phyloP scores from a whole-genome alignment of 192 early-diverging fungal genomes.

The Coemansia sp. region DNA sequence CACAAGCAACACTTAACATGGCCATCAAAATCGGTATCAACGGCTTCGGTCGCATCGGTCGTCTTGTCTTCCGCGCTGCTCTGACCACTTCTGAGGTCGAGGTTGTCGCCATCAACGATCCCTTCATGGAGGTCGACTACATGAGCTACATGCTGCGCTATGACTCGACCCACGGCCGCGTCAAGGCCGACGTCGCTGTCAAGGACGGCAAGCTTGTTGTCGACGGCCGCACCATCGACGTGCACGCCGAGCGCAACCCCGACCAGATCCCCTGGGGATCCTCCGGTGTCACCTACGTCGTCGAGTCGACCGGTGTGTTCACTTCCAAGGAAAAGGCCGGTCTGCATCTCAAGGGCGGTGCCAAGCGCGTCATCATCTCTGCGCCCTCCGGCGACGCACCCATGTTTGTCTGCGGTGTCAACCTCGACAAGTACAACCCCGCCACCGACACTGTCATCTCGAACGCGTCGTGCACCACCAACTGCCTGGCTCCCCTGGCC shows the following conservation, averaged over 20 bases:
- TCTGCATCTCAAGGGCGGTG: slow-evolving; percentile 86
- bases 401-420: slow-evolving; percentile 98
- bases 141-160: slow-evolving; percentile 99
- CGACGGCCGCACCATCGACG: slow-evolving; percentile 77
- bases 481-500: slow-evolving; percentile 96
- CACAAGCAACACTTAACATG: slow-evolving; percentile 15
- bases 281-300: slow-evolving; percentile 82
- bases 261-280: slow-evolving; percentile 86
- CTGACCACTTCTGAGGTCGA: slow-evolving; percentile 67
- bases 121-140: slow-evolving; percentile 94
- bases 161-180: slow-evolving; percentile 97
- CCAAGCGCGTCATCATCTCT: slow-evolving; percentile 99
- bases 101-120: slow-evolving; percentile 95
- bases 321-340: slow-evolving; percentile 86
- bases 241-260: slow-evolving; percentile 78
- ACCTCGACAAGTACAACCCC: slow-evolving; percentile 90
- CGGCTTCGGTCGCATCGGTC: slow-evolving; percentile 97
- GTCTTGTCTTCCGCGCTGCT: slow-evolving; percentile 91
- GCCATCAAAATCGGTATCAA: slow-evolving; percentile 62
- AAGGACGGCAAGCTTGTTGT: slow-evolving; percentile 88
- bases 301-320: slow-evolving; percentile 99
- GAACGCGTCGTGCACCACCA: slow-evolving; percentile 99
- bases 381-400: slow-evolving; percentile 96
- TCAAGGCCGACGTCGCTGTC: slow-evolving; percentile 77
- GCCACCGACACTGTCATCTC: slow-evolving; percentile 80